phyloP scores from a whole-genome alignment of 2,329 filamentous ascomycete species.

The Blastomyces parvus region DNA sequence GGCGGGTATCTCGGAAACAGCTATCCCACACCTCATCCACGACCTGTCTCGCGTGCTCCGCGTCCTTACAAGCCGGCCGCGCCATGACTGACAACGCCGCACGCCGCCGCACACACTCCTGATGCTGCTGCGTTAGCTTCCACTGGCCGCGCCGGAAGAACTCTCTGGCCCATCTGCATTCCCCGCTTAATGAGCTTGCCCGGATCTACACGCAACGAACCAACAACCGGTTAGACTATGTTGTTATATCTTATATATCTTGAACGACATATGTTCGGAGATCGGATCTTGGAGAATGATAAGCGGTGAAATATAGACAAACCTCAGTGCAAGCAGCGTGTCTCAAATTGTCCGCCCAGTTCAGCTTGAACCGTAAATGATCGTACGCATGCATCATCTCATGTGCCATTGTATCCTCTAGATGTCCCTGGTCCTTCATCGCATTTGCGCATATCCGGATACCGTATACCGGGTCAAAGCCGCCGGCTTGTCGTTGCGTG shows the following conservation, averaged over 20 bases:
- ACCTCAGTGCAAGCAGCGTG: slow-evolving; percentile 95
- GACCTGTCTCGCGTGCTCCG: slow-evolving; percentile 73
- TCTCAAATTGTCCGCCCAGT: slow-evolving; percentile 67
- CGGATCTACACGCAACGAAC: slow-evolving; percentile 56
- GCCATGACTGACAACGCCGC: slow-evolving; percentile 71
- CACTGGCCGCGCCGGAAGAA: slow-evolving; percentile 77
- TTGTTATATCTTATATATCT: neutral
- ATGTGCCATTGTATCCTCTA: slow-evolving; percentile 91
- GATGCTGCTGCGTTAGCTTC: slow-evolving; percentile 84
- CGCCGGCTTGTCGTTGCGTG: slow-evolving; percentile 61
- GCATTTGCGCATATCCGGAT: slow-evolving; percentile 92
- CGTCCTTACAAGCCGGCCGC: slow-evolving; percentile 71
- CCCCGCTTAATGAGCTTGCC: slow-evolving; percentile 82
- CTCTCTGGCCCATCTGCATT: slow-evolving; percentile 84
- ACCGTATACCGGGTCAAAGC: slow-evolving; percentile 77
- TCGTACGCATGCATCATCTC: slow-evolving; percentile 99
- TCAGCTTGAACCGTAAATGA: slow-evolving; percentile 80
- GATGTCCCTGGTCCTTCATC: slow-evolving; percentile 64
- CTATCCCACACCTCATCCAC: slow-evolving; percentile 99
- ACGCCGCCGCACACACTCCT: slow-evolving; percentile 76
- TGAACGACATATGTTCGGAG: neutral
- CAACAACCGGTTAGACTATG: slow-evolving; percentile 1
- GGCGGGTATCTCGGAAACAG: slow-evolving; percentile 86
- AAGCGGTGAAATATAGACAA: slow-evolving; percentile 20
- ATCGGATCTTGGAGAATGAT: neutral